Evolutionary conservation across 2,329 filamentous ascomycete species (phyloP).

Genomic region (Aspergillus ochraceus): DNA sequence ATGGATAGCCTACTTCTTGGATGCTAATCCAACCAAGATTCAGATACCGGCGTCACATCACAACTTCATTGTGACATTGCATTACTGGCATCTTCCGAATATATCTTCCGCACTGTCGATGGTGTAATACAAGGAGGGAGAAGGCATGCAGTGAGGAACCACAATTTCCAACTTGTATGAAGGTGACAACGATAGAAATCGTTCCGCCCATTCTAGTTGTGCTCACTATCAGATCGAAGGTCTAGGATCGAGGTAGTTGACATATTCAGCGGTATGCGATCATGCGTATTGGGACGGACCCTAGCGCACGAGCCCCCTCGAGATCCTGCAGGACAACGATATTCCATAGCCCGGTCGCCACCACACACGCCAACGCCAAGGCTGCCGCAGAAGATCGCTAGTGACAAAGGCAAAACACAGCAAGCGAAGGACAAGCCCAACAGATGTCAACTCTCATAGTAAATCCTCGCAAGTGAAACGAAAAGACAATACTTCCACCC

Average conservation of each 20-base stretch:
- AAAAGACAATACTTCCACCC: background rate
- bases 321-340: background rate
- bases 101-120: background rate
- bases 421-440: background rate
- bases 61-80: background rate
- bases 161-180: background rate
- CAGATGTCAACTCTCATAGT: background rate
- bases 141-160: background rate
- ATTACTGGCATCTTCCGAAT: background rate
- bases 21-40: background rate
- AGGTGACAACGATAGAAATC: background rate
- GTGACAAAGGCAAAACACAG: background rate
- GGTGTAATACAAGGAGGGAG: background rate
- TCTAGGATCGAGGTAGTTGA: background rate
- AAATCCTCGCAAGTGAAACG: background rate
- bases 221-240: background rate
- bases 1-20: background rate
- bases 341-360: background rate
- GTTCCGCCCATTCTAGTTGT: background rate
- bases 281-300: background rate
- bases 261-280: background rate
- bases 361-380: background rate
- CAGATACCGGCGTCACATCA: background rate
- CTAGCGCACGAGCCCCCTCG: background rate
- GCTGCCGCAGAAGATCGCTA: background rate